Evolutionary conservation across 1,284 basidiomycete genomes (phyloP), one percentile per base, ranked within the genome.

Genomic region (Cryptococcus sp.): DNA sequence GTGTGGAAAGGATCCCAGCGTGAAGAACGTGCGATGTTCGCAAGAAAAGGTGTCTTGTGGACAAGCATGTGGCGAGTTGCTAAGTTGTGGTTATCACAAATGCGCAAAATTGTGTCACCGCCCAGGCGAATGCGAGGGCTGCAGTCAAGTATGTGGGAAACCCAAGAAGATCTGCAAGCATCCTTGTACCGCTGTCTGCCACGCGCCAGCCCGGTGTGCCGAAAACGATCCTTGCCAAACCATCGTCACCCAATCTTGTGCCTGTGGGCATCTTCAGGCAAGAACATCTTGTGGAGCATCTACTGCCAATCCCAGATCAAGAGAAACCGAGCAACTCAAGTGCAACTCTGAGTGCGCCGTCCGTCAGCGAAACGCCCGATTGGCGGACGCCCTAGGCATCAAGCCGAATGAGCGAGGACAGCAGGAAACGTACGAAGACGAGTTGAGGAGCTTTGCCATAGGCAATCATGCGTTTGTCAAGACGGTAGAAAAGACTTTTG

Each of bases 381-480:
- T 97, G 8, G 93, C 93, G 1, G 90, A 93, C 46, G 93, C 93
- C 0, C 78, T 97, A 6, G 91, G 91, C 0, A 93, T 96, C 69
- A 77, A 74, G 62, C 50, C 66, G 5, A 63, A 75, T 62, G 62
- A 80, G 75, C 57, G 69, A 52, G 54, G 55, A 1, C 80, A 67
- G 55, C 29, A 34, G 8, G 70, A 73, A n/a, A 82, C 79, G 3
- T 93, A 89, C 74, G 75, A 77, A 26, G 81, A 85, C 2, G 88
- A 89, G 44, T 66, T 93, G 29, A 72, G 84, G 1, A 73, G 72
- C 1, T 87, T 87, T 67, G 88, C 84, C 10, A 80, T 79, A 45
- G 78, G 78, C 19, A 87, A 90, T 72, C 59, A 70, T 2, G 86
- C 83, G 70, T 93, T 93, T 73, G 79, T 89, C 50, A 75, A 76